phyloP scores from a whole-genome alignment of 2,329 filamentous ascomycete genomes.

The Aspergillus puulaauensis region DNA sequence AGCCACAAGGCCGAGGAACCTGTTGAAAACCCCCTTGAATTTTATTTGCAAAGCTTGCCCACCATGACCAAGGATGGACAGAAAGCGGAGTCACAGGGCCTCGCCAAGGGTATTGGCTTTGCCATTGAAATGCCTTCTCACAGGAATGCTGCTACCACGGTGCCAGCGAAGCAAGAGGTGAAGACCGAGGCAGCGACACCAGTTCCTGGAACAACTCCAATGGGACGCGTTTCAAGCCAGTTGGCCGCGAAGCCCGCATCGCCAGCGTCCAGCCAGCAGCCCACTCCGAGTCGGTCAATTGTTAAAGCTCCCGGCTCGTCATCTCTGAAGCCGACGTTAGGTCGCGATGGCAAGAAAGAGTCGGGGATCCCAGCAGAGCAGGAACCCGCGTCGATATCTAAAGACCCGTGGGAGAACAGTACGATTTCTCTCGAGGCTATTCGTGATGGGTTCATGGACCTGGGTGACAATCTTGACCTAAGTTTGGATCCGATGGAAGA shows the following conservation, averaged over 20 bases:
- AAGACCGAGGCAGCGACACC: conserved; percentile 31
- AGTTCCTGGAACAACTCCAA: conserved; percentile 28
- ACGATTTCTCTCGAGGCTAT: conserved; percentile 39
- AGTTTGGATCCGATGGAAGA: conserved; percentile 38
- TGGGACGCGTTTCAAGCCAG: conserved; percentile 35
- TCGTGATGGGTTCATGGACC: conserved; percentile 36
- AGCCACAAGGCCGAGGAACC: conserved; percentile 51
- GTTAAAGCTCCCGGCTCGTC: conserved; percentile 22
- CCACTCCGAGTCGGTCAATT: conserved; percentile 29
- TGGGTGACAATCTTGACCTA: conserved; percentile 30
- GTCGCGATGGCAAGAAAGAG: conserved; percentile 29
- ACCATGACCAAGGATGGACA: conserved; percentile 52
- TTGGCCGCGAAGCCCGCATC: conserved; percentile 34
- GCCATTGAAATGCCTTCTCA: conserved; percentile 15
- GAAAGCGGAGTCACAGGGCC: conserved; percentile 20
- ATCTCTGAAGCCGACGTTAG: conserved; percentile 23
- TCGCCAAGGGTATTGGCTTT: conserved; percentile 16
- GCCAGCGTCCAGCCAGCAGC: conserved; percentile 34
- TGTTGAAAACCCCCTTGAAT: conserved; percentile 57
- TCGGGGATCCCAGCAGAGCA: conserved; percentile 22
- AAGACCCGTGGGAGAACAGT: conserved; percentile 40
- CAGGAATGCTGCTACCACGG: conserved; percentile 21
- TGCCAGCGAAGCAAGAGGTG: conserved; percentile 28
- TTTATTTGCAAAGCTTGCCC: conserved; percentile 53
- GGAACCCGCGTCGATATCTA: conserved; percentile 12